Evolutionary conservation across 2,329 filamentous ascomycete genomes (phyloP), one percentile per base, ranked within the genome.

Genomic region (Colletotrichum sp.): DNA sequence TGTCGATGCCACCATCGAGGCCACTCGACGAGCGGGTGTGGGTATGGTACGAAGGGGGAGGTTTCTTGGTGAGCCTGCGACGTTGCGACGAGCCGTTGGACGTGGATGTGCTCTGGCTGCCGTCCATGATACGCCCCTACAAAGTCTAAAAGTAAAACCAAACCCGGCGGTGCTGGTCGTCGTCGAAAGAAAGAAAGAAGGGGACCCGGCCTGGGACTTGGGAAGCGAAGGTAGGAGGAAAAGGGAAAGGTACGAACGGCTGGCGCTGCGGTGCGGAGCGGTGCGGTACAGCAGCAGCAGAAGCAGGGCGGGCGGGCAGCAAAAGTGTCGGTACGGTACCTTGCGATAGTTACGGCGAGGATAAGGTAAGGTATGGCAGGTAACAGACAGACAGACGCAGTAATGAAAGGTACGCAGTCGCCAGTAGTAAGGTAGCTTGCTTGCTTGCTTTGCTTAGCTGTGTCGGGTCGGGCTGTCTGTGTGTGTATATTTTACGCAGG

Each of bases 21-120:
- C 85, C 87, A 81, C 86, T 87, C 66, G 85, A 88, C 78, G 88
- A 86, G 79, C 85, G 84, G 72, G 82, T 86, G 48, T 75, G 86
- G 78, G 82, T 86, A 60, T 75, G 86, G 78, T 87, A 85, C 79
- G 88, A 85, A 59, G 86, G 85, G 66, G 89, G 90, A 73, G 90
- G 90, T 83, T 91, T 92, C 87, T 93, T 93, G 82, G 90, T 90
- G 79, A 93, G 90, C 83, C 86, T 88, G 85, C 91, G 90, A 85
- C 92, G 91, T 79, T 90, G 87, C 76, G 88, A 88, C 80, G 81
- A 85, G 85, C 85, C 85, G 85, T 86, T 85, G 81, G 85, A 83
- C 79, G 84, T 81, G 81, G 83, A 59, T 26, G 73, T 83, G 81
- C 84, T 84, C 80, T 83, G 85, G 82, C 83, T 75, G 72, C 68